Base-by-base conservation (phyloP, 352 stramenopile genomes). In the Phytophthora fragariaefolia region DNA sequence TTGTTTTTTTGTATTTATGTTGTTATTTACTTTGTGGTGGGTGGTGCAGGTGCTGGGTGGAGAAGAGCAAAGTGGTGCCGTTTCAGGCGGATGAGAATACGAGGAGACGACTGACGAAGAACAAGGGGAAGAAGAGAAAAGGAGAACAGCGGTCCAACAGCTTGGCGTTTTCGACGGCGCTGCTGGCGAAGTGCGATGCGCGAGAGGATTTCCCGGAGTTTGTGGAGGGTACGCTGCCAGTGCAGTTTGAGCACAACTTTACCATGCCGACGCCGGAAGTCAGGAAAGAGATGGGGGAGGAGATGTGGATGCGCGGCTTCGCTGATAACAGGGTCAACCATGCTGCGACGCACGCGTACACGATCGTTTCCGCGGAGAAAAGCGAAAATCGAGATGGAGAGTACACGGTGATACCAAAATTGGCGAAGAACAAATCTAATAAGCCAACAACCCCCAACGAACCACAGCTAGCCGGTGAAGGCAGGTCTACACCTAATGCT, bases 161-260 rank as follows among this genome's bases (percentile, higher is more conserved):
- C 2, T 75, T 92, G 57, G 69, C 76, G 8, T 34, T 69, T 2
- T 76, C 81, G 3, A 70, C 76, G 17, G 46, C 58, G 7, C 56
- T 83, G 18, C 46, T 80, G 36, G 45, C 79, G 13, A 50, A 70
- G 42, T 78, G 76, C 5, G 67, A 66, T 5, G 82, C 80, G 42
- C 69, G 47, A 57, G 63, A 73, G 42, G 75, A 83, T 55, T 82
- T 91, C 26, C 82, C 82, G 8, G 65, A 65, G 24, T 91, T 91
- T 70, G 62, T 67, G 13, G 48, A 72, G 20, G 79, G 82, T 5
- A 84, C 82, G 5, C 48, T 91, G 42, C 79, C 80, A 10, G 63
- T 69, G 7, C 52, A 85, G 43, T 87, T 71, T 63, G 46, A 59
- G 10, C 23, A 45, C 7, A 48, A 58, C 2, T 42, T 73, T 28